Conservation (phyloP, 148 eudicot genomes). For the Rheum nobile region DNA sequence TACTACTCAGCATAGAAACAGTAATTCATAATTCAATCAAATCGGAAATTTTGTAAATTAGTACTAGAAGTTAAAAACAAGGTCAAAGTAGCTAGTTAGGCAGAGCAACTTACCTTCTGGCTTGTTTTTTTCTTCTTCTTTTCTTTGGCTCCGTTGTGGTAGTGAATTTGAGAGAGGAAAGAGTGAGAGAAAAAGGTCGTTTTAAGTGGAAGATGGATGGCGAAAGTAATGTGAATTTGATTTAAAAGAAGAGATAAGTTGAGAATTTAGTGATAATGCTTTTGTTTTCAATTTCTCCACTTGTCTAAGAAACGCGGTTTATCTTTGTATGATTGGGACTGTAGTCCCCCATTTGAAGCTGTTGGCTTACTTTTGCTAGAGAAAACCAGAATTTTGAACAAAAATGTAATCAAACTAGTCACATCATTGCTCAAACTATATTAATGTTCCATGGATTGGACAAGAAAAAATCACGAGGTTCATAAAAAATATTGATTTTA, state of each 20-base stretch:
- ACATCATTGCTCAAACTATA: too few species aligned
- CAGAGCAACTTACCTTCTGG: background rate
- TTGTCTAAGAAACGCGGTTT: background rate
- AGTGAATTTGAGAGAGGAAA: background rate
- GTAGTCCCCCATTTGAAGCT: background rate
- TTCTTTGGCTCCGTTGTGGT: background rate
- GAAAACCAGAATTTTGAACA: too few species aligned
- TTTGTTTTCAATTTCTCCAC: background rate
- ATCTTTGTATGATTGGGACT: background rate
- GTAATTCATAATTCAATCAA: background rate
- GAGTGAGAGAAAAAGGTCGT: background rate
- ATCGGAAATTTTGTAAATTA: background rate
- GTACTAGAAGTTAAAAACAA: background rate
- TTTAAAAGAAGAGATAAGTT: too few species aligned
- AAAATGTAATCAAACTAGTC: too few species aligned
- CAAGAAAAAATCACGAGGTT: too few species aligned
- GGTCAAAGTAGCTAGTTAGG: background rate
- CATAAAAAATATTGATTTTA: too few species aligned
- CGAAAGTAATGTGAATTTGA: background rate
- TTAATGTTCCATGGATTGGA: too few species aligned
- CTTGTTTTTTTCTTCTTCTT: background rate
- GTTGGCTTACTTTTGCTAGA: background rate
- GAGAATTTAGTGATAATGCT: background rate
- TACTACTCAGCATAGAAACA: background rate
- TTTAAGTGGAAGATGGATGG: background rate